phyloP scores from a whole-genome alignment of 352 stramenopile genomes.

The Saprolegnia parasitica region DNA sequence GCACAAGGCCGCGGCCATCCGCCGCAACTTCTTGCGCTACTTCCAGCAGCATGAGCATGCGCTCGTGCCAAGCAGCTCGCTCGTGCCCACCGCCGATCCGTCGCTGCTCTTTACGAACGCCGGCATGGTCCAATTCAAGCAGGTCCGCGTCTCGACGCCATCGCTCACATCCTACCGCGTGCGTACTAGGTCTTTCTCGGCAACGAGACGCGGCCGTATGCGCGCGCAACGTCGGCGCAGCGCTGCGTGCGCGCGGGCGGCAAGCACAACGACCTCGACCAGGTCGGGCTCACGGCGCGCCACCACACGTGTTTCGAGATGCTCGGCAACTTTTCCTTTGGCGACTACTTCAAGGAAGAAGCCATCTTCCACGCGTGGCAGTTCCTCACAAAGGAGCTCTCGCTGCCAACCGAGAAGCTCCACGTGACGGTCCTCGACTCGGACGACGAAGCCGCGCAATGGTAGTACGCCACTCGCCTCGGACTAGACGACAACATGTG shows the following conservation, averaged over 20 bases:
- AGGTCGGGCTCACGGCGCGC: constrained; percentile 95
- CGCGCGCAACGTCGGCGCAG: constrained; percentile 91
- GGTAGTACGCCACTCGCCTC: constrained; percentile 27
- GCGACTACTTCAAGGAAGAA: constrained; percentile 97
- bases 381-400: constrained; percentile 90
- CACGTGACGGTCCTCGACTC: constrained; percentile 65
- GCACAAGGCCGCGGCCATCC: constrained; percentile 30
- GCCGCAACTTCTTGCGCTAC: constrained; percentile 56
- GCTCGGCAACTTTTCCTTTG: constrained; percentile 98
- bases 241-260: constrained; percentile 96
- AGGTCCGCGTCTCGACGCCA: constrained; percentile 57
- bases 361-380: constrained; percentile 93
- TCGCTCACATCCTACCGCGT: constrained; percentile 4
- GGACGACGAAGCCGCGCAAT: constrained; percentile 46
- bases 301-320: constrained; percentile 99
- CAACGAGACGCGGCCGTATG: constrained; percentile 75
- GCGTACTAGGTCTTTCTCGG: constrained; percentile 67
- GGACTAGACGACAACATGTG: background rate
- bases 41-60: constrained; percentile 57
- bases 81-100: constrained; percentile 84
- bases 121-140: constrained; percentile 94
- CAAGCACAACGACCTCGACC: constrained; percentile 98
- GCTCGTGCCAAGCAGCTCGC: constrained; percentile 58
- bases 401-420: constrained; percentile 45
- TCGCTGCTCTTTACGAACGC: constrained; percentile 97